A percentile compares a stretch with the other conserved stretches of the same genome.
Conservation (phyloP, 2,329 filamentous ascomycete species). For the Diatrype stigma region DNA sequence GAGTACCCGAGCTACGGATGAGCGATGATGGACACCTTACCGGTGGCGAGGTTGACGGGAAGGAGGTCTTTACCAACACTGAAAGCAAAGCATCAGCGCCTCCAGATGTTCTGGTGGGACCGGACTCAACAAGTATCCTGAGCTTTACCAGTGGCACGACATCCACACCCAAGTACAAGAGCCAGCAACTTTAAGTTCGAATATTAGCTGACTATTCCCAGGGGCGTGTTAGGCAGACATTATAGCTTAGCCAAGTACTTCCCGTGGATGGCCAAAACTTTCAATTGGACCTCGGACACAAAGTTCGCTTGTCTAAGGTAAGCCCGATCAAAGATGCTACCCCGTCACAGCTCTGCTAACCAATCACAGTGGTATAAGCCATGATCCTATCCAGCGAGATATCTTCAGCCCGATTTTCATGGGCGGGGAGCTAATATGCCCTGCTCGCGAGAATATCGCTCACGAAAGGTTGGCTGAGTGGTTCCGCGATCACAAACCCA, state of each 20-base stretch:
- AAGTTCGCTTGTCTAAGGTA: conserved; percentile 66
- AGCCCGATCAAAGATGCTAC: conserved; percentile 76
- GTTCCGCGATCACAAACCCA: conserved; percentile 71
- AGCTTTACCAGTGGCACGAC: conserved; percentile 70
- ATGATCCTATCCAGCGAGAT: conserved; percentile 62
- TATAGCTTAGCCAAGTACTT: conserved; percentile 82
- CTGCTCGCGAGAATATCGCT: conserved; percentile 74
- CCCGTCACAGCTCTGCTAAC: too few species aligned
- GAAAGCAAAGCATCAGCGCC: too few species aligned
- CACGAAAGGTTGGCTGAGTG: conserved; percentile 82
- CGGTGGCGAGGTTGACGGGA: conserved; percentile 62
- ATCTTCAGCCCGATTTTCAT: conserved; percentile 87
- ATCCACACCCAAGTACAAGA: conserved; percentile 76
- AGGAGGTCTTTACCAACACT: too few species aligned
- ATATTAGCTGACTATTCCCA: too few species aligned
- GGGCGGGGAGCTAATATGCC: conserved; percentile 71
- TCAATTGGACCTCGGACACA: too few species aligned
- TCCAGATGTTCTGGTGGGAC: conserved; percentile 67
- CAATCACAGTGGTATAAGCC: conserved; percentile 84
- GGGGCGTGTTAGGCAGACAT: conserved; percentile 78
- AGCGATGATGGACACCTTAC: conserved; percentile 63
- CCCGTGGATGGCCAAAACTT: conserved; percentile 93
- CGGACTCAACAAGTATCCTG: conserved; percentile 76
- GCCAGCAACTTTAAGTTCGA: too few species aligned
- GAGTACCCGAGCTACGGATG: conserved; percentile 68